Percentiles rank a stretch among this genome's conserved stretches.
These are phyloP conservation scores for Pleurotus pulmonarius DNA, from an alignment of 768 basidiomycete species.

Conservation along the genomic window DNA sequence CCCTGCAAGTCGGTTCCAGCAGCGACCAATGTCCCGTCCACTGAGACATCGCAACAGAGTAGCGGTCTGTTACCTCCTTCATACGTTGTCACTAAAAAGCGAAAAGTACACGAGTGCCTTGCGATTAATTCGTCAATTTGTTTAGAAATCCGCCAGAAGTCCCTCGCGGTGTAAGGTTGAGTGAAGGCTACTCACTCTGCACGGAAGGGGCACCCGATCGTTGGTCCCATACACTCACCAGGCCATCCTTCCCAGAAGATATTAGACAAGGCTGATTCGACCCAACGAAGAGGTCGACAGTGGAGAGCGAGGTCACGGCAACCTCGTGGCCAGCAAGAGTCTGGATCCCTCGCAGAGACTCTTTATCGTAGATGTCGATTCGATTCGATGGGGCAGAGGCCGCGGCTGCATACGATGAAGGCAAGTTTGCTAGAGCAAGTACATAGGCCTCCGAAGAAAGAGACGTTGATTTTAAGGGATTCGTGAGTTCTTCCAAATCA, in stretches of 20 bases:
- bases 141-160: constrained; percentile 6
- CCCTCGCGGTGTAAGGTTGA: constrained; percentile 36
- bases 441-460: constrained; percentile 53
- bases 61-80: constrained; percentile 32
- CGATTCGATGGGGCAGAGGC: constrained; percentile 60
- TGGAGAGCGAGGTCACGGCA: constrained; percentile 54
- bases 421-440: constrained; percentile 48
- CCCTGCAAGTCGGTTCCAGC: constrained; percentile 80
- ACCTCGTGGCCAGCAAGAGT: constrained; percentile 54
- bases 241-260: constrained; percentile 69
- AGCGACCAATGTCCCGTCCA: constrained; percentile 68
- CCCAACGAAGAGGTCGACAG: constrained; percentile 38
- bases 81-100: constrained; percentile 34
- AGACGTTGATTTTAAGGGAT: constrained; percentile 22
- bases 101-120: neutral
- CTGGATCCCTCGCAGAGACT: constrained; percentile 40
- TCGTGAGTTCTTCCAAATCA: constrained; percentile 6
- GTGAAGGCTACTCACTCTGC: constrained; percentile 14
- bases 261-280: constrained; percentile 42
- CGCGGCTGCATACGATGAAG: constrained; percentile 53
- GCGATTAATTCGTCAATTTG: neutral
- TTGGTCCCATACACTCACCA: constrained; percentile 73
- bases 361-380: constrained; percentile 66
- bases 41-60: constrained; percentile 67
- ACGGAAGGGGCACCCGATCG: constrained; percentile 36